Evolutionary conservation across 2,329 filamentous ascomycete species (phyloP).

Genomic region (Sporothrix inflata): DNA sequence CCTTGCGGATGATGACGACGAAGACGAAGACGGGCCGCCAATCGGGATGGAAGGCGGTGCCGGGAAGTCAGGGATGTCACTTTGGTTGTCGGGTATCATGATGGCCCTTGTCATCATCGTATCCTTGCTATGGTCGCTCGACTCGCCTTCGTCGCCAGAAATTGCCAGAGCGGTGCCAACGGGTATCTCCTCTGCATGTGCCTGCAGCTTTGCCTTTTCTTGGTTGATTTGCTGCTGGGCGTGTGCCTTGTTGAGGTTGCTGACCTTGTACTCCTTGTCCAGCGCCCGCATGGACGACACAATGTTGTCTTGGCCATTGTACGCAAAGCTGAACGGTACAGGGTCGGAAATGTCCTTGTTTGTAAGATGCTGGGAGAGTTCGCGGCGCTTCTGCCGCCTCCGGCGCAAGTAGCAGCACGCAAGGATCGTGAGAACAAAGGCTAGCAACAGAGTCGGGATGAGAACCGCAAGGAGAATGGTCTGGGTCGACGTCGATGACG

Average conservation of each 20-base stretch:
- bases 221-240: conserved; percentile 3
- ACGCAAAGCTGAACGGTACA: conserved; percentile 39
- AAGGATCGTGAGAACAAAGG: conserved; percentile 41
- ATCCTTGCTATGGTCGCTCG: not conserved
- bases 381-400: conserved; percentile 35
- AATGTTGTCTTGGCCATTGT: conserved; percentile 35
- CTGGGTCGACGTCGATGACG: conserved; percentile 7
- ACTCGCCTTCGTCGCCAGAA: not conserved
- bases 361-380: conserved; percentile 31
- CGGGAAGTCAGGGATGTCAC: conserved; percentile 31
- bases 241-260: conserved; percentile 22
- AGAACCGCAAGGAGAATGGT: conserved; percentile 50
- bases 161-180: conserved; percentile 25
- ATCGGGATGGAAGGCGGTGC: conserved; percentile 23
- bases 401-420: conserved; percentile 38
- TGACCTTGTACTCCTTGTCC: conserved; percentile 32
- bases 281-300: conserved; percentile 32
- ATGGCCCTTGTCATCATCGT: not conserved
- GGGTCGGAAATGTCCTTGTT: conserved; percentile 41
- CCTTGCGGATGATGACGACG: not conserved
- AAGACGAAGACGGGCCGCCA: not conserved
- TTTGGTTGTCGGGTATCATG: not conserved
- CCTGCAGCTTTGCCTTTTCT: conserved; percentile 21
- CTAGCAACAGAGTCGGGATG: conserved; percentile 48
- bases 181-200: not conserved